These are phyloP conservation scores for Amphichorda felina DNA, from an alignment of 2,329 filamentous ascomycete species.

Conservation along the genomic window DNA sequence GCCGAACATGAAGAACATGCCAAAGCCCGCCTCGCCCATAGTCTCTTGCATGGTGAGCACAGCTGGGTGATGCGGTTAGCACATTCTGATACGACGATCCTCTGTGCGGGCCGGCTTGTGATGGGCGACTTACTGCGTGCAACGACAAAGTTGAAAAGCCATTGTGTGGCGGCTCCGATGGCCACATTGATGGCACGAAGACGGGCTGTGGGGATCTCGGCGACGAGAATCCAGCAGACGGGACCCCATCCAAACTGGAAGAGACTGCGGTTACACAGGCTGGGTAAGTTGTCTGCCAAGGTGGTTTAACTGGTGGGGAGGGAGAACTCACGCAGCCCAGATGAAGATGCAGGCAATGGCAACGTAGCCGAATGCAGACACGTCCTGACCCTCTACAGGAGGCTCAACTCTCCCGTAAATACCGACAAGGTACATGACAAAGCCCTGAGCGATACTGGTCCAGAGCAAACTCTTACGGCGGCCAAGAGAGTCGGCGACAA, in stretches of 20 bases:
- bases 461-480: slow-evolving; percentile 48
- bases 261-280: slow-evolving; percentile 21
- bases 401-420: slow-evolving; percentile 54
- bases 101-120: no score
- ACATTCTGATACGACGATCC: no score
- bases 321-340: slow-evolving; percentile 43
- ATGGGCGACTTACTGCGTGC: slow-evolving; percentile 40
- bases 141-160: slow-evolving; percentile 66
- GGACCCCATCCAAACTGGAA: slow-evolving; percentile 64
- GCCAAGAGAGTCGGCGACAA: slow-evolving; percentile 58
- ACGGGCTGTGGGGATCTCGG: slow-evolving; percentile 56
- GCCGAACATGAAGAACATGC: slow-evolving; percentile 59
- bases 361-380: slow-evolving; percentile 56
- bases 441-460: slow-evolving; percentile 50
- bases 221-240: slow-evolving; percentile 60
- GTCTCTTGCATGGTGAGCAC: slow-evolving; percentile 56
- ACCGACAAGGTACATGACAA: slow-evolving; percentile 59
- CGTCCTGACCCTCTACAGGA: slow-evolving; percentile 34
- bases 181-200: slow-evolving; percentile 57
- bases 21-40: slow-evolving; percentile 30
- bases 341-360: slow-evolving; percentile 62
- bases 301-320: no score
- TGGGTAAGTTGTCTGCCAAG: no score
- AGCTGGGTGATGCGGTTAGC: slow-evolving; percentile 14
- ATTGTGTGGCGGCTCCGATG: slow-evolving; percentile 56